Base-by-base conservation (phyloP, 2,329 filamentous ascomycete genomes). In the Metarhizium humberi region DNA sequence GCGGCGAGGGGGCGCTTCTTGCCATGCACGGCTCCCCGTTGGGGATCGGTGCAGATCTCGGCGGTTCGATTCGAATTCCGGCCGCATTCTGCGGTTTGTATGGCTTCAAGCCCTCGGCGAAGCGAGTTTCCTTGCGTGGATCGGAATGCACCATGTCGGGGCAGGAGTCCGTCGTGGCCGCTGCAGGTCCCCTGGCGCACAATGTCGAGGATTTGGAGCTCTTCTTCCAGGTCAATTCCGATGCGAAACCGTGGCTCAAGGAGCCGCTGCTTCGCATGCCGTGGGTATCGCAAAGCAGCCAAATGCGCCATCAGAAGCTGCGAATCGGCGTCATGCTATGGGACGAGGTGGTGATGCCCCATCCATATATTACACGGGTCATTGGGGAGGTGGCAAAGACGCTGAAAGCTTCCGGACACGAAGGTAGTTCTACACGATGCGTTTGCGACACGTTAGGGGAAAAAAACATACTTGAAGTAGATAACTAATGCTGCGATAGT, bases 301-400 rank as follows among this genome's bases (percentile, higher is more conserved):
- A 34, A 3, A 50, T 56, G 54, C 40, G 46, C 14, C 30, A 30
- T 10, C 45, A 45, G 29, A 55, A 53, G 48, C 54, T 59, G 64
- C 29, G 58, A 61, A 61, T 78, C 52, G 69, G 75, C 55, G 40
- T 70, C 54, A 58, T 66, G 67, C 53, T 66, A 54, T 74, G 81
- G 66, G 82, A 86, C 56, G 79, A 77, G 0, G 73, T 85, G 11
- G 79, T 85, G 0, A 76, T 73, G 59, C 81, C 81, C 1, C 82
- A 84, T 56, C 82, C 82, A 0, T 82, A 82, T 0, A 74, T 85
- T 42, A 69, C 69, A 1, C 70, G 84, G 45, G 84, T 82, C 1
- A 63, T 88, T 43, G 71, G 73, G 53, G 75, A 81, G 52, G 74
- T 81, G 0, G 78, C 78, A 0, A 73, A 75, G 13, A 78, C 64